These are phyloP conservation scores for Tetrahymena malaccensis DNA, from an alignment of 73 alveolate genomes.

Conservation along the genomic window DNA sequence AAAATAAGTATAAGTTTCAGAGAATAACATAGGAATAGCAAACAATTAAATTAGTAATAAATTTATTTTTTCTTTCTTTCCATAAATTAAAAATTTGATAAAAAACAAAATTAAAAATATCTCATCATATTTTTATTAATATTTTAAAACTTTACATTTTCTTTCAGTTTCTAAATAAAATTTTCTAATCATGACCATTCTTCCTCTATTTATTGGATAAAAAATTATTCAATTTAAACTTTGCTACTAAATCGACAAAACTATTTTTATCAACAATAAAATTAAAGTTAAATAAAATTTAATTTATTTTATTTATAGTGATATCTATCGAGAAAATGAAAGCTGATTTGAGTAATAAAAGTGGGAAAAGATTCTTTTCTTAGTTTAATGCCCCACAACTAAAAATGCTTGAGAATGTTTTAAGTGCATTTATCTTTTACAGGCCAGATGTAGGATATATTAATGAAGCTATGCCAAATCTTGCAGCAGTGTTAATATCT, in stretches of 20 bases:
- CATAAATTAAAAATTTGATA: no score
- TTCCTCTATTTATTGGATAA: no score
- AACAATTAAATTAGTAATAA: constrained; percentile 14
- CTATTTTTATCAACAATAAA: no score
- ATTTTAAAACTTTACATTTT: background rate
- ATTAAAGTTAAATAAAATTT: no score
- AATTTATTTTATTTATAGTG: constrained; percentile 3
- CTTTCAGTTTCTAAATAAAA: no score
- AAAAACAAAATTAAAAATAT: no score
- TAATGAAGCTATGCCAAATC: constrained; percentile 40
- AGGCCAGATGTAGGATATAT: constrained; percentile 85
- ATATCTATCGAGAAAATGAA: constrained; percentile 16
- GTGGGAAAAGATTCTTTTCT: background rate
- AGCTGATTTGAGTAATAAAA: background rate
- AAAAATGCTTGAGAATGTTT: constrained; percentile 46
- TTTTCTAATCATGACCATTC: no score
- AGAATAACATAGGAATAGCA: constrained; percentile 2
- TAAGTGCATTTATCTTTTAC: constrained; percentile 61
- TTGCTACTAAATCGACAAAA: no score
- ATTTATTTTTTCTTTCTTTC: no score
- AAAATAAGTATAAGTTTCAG: constrained; percentile 33
- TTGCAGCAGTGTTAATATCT: constrained; percentile 60
- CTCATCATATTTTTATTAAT: no score
- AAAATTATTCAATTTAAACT: no score
- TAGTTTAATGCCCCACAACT: background rate